phyloP scores from a whole-genome alignment of 768 basidiomycete genomes.

The Tephrocybe sp. region DNA sequence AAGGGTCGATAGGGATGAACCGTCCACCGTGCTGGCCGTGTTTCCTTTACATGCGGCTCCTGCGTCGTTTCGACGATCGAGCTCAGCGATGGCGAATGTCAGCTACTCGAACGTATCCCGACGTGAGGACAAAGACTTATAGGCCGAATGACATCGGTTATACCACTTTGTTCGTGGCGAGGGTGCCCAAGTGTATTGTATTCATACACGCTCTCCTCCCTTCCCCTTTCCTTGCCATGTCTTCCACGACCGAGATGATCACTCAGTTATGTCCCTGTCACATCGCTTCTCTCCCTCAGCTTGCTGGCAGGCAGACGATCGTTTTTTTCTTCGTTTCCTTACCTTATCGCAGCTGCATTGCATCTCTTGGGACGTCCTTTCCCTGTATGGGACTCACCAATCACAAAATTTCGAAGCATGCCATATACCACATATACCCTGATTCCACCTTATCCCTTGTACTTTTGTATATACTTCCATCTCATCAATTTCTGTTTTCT shows the following conservation, averaged over 20 bases:
- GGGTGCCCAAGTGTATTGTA: not conserved
- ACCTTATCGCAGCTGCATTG: too few species aligned
- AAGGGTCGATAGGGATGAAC: slow-evolving; percentile 14
- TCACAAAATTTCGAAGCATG: not conserved
- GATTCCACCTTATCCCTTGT: not conserved
- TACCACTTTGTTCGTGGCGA: not conserved
- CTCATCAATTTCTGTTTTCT: not conserved
- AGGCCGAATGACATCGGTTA: not conserved
- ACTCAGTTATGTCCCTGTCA: too few species aligned
- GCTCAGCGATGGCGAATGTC: slow-evolving; percentile 13
- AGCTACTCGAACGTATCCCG: too few species aligned
- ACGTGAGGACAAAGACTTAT: not conserved
- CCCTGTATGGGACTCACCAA: not conserved
- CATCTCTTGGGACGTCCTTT: not conserved
- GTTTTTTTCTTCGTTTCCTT: not conserved
- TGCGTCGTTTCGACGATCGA: not conserved
- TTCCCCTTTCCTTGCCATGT: too few species aligned
- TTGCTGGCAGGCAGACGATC: too few species aligned
- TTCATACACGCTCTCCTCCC: too few species aligned
- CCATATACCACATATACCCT: not conserved
- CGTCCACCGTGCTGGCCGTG: slow-evolving; percentile 19
- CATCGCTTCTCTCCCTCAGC: too few species aligned
- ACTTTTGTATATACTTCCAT: not conserved
- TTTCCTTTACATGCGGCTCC: slow-evolving; percentile 11
- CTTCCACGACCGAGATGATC: too few species aligned